Evolutionary conservation across 148 eudicot genomes (phyloP).

Genomic region (Chenopodium quinoa): DNA sequence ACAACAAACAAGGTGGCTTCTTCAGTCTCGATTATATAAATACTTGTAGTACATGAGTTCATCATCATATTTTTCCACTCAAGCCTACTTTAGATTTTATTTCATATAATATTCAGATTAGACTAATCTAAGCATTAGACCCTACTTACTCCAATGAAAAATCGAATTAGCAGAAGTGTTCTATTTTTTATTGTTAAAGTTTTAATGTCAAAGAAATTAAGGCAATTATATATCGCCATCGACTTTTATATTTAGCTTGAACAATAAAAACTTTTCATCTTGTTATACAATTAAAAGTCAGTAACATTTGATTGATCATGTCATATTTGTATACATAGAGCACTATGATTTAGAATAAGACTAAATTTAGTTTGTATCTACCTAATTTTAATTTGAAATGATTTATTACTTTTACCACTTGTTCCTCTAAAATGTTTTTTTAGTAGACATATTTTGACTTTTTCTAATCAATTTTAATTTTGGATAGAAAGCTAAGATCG

Average conservation of each 20-base stretch:
- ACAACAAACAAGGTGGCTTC: not conserved
- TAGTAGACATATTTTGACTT: not conserved
- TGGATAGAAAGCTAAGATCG: not conserved
- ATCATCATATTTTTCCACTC: not conserved
- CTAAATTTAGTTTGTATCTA: not conserved
- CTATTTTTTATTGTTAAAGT: not conserved
- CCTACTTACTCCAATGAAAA: not conserved
- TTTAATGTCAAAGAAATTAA: not conserved
- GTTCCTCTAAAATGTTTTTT: not conserved
- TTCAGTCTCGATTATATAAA: not conserved
- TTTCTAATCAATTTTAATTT: too few relatives aligned
- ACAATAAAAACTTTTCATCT: not conserved
- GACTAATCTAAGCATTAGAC: not conserved
- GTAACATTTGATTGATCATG: not conserved
- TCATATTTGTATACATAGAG: not conserved
- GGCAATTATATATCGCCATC: not conserved
- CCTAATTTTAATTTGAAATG: not conserved
- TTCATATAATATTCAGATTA: not conserved
- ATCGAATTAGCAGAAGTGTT: not conserved
- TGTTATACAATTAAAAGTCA: not conserved
- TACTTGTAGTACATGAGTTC: too few relatives aligned
- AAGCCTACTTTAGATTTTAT: not conserved
- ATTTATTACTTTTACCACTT: not conserved
- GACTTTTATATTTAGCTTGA: not conserved
- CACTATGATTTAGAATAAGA: not conserved